Conservation (phyloP, 1,139 yeast genomes). For the Casaregolazyma lundiana region DNA sequence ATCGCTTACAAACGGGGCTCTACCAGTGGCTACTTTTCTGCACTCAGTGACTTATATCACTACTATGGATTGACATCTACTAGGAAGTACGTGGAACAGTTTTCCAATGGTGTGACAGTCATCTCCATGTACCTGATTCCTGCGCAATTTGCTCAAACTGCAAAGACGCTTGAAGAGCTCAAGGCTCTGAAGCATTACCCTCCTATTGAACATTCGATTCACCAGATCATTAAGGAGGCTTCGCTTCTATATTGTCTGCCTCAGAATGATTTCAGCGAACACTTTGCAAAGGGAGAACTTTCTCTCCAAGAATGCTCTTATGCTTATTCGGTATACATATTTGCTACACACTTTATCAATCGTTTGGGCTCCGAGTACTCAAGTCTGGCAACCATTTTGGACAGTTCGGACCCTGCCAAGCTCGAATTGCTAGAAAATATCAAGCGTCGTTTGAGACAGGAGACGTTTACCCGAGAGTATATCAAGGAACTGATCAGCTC, state of each 20-base stretch:
- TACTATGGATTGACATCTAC: conserved; percentile 84
- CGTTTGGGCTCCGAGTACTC: conserved; percentile 89
- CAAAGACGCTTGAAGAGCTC: conserved; percentile 32
- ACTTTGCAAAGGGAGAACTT: conserved; percentile 70
- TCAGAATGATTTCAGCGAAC: conserved; percentile 70
- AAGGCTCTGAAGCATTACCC: conserved; percentile 37
- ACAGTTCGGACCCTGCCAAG: conserved; percentile 57
- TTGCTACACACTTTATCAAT: conserved; percentile 90
- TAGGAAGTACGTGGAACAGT: conserved; percentile 91
- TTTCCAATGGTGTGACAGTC: conserved; percentile 81
- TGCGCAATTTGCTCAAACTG: conserved; percentile 37
- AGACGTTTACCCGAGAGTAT: conserved; percentile 84
- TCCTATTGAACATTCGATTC: conserved; percentile 66
- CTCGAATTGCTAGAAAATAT: conserved; percentile 70
- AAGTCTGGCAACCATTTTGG: conserved; percentile 61
- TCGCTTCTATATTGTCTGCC: conserved; percentile 90
- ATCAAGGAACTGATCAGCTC: conserved; percentile 72
- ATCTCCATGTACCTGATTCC: conserved; percentile 82
- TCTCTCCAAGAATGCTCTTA: conserved; percentile 92
- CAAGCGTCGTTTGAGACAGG: conserved; percentile 87
- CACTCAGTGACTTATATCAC: conserved; percentile 80
- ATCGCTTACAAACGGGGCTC: conserved; percentile 85
- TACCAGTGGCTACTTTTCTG: conserved; percentile 83
- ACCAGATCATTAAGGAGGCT: conserved; percentile 92
- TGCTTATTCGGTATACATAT: conserved; percentile 90